Percentiles rank a stretch among this genome's conserved stretches.
These are phyloP conservation scores for Theobroma grandiflorum DNA, from an alignment of 441 rosid species.

Conservation along the genomic window DNA sequence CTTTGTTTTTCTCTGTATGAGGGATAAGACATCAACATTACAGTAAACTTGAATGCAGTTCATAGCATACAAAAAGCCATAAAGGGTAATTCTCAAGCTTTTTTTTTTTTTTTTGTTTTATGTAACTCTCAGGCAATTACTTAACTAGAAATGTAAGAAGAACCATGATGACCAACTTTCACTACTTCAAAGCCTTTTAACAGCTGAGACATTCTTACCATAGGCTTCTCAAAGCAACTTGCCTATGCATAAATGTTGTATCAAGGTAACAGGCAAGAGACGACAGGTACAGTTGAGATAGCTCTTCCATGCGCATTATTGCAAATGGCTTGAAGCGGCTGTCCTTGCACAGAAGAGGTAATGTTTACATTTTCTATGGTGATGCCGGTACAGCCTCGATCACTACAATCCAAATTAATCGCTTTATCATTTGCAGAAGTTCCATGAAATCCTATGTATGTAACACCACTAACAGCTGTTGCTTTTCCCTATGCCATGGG, in stretches of 20 bases:
- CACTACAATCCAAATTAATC: constrained; percentile 38
- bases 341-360: constrained; percentile 24
- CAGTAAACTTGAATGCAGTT: neutral
- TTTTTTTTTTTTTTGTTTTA: no score
- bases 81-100: neutral
- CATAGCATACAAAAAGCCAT: neutral
- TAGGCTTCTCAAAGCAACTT: neutral
- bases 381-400: constrained; percentile 38
- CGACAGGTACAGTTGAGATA: constrained; percentile 20
- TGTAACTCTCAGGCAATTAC: neutral
- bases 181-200: no score
- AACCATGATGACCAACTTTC: neutral
- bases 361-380: constrained; percentile 27
- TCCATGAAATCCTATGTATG: constrained; percentile 37
- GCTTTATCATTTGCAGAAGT: constrained; percentile 31
- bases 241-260: neutral
- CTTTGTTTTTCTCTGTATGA: neutral
- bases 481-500: constrained; percentile 14
- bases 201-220: no score
- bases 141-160: neutral
- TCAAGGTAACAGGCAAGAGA: constrained; percentile 30
- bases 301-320: constrained; percentile 40
- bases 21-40: neutral
- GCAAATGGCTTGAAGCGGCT: constrained; percentile 25
- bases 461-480: constrained; percentile 36